Evolutionary conservation across 441 rosid genomes (phyloP).

Genomic region (Breynia disticha): DNA sequence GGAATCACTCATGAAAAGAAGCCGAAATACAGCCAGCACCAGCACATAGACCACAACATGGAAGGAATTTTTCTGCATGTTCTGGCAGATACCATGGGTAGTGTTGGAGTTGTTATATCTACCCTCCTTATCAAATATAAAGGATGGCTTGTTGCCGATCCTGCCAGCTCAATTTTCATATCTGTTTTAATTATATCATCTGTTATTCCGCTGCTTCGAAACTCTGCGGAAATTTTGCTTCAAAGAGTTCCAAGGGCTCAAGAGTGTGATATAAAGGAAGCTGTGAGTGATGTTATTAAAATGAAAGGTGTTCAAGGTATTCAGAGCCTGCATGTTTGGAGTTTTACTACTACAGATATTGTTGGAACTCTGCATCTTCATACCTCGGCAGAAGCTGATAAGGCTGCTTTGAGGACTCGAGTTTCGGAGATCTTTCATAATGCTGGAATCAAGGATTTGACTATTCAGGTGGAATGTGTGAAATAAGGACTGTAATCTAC

Average conservation of each 20-base stretch:
- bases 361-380: slow-evolving; percentile 74
- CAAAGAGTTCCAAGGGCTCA: slow-evolving; percentile 78
- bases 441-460: slow-evolving; percentile 81
- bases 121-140: slow-evolving; percentile 85
- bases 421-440: slow-evolving; percentile 46
- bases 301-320: slow-evolving; percentile 51
- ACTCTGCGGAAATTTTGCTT: slow-evolving; percentile 78
- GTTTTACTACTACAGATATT: slow-evolving; percentile 64
- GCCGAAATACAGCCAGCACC: slow-evolving; percentile 34
- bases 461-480: slow-evolving; percentile 58
- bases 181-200: slow-evolving; percentile 69
- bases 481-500: slow-evolving; percentile 14
- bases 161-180: slow-evolving; percentile 89
- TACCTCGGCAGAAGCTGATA: slow-evolving; percentile 51
- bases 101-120: slow-evolving; percentile 87
- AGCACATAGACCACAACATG: slow-evolving; percentile 90
- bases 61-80: slow-evolving; percentile 95
- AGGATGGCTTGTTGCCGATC: slow-evolving; percentile 96
- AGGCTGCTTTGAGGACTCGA: slow-evolving; percentile 38
- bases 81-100: slow-evolving; percentile 88
- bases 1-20: slow-evolving; percentile 14
- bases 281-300: slow-evolving; percentile 41
- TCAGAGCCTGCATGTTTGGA: slow-evolving; percentile 78
- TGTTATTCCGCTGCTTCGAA: slow-evolving; percentile 79
- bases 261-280: slow-evolving; percentile 44